Conservation (phyloP, 768 basidiomycete species). For the Lentinula boryana region DNA sequence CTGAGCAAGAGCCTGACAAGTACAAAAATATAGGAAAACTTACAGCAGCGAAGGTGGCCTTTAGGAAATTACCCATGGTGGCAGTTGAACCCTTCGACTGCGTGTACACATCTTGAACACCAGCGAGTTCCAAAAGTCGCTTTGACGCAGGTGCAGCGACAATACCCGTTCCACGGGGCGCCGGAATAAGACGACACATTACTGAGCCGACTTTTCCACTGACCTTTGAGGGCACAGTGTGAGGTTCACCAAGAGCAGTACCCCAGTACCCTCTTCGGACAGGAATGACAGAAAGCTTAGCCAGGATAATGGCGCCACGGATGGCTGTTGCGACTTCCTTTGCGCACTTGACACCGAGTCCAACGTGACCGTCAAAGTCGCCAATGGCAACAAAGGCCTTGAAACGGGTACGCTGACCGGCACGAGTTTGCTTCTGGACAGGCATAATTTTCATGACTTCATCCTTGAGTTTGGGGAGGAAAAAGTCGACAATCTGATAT, state of each 20-base stretch:
- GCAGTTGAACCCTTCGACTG: slow-evolving; percentile 98
- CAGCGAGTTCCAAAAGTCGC: slow-evolving; percentile 94
- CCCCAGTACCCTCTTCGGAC: slow-evolving; percentile 99
- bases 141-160: slow-evolving; percentile 98
- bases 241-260: slow-evolving; percentile 96
- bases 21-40: slow-evolving; percentile 21
- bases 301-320: slow-evolving; percentile 98
- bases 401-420: slow-evolving; percentile 99
- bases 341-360: slow-evolving; percentile 98
- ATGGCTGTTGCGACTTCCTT: slow-evolving; percentile 99
- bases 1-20: background rate
- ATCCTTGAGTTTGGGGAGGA: slow-evolving; percentile 99
- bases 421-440: slow-evolving; percentile 99
- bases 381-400: slow-evolving; percentile 99
- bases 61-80: slow-evolving; percentile 98
- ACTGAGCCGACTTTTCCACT: slow-evolving; percentile 98
- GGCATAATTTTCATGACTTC: slow-evolving; percentile 99
- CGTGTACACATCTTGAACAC: slow-evolving; percentile 97
- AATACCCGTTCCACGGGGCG: slow-evolving; percentile 98
- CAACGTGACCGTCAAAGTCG: slow-evolving; percentile 97
- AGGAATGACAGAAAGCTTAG: slow-evolving; percentile 96
- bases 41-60: slow-evolving; percentile 92
- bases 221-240: slow-evolving; percentile 98
- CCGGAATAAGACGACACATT: slow-evolving; percentile 98
- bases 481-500: slow-evolving; percentile 98